Evolutionary conservation across 164 flowering plant species (phyloP).

Genomic region (Protea cynaroides): DNA sequence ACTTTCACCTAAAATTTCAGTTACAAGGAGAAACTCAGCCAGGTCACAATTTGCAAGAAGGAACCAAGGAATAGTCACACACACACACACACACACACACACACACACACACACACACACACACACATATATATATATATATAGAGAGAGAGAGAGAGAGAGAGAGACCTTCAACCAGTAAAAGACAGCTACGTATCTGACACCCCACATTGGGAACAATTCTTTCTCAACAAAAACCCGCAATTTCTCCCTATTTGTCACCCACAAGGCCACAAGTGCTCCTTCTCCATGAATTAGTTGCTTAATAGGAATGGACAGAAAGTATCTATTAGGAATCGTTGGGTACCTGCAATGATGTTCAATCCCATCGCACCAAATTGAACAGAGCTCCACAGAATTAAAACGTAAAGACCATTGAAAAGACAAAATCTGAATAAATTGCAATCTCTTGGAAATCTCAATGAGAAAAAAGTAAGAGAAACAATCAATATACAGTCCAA

Average conservation of each 20-base stretch:
- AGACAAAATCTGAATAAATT: neutral
- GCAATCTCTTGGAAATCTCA: neutral
- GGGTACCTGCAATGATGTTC: constrained; percentile 55
- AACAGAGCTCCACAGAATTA: constrained; percentile 1
- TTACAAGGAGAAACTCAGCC: neutral
- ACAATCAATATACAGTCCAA: too few relatives aligned
- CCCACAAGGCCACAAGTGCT: constrained; percentile 92
- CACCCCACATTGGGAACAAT: constrained; percentile 84
- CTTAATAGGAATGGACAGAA: constrained; percentile 80
- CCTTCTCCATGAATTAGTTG: constrained; percentile 66
- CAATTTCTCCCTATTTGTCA: constrained; percentile 87
- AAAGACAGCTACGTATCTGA: constrained; percentile 40
- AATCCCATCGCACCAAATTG: constrained; percentile 4
- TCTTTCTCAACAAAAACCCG: constrained; percentile 74
- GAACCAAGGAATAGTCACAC: neutral
- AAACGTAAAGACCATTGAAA: neutral
- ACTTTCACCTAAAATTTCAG: constrained; percentile 54
- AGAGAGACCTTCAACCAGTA: constrained; percentile 79
- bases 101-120: too few relatives aligned
- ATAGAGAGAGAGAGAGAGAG: too few relatives aligned
- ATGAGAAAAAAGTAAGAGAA: too few relatives aligned
- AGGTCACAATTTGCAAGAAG: neutral
- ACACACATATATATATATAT: too few relatives aligned
- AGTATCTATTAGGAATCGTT: constrained; percentile 75
- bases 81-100: too few relatives aligned